Percentiles rank a stretch among this genome's conserved stretches.
Conservation (phyloP, 2,329 filamentous ascomycete genomes). For the Hypoxylon sp. region DNA sequence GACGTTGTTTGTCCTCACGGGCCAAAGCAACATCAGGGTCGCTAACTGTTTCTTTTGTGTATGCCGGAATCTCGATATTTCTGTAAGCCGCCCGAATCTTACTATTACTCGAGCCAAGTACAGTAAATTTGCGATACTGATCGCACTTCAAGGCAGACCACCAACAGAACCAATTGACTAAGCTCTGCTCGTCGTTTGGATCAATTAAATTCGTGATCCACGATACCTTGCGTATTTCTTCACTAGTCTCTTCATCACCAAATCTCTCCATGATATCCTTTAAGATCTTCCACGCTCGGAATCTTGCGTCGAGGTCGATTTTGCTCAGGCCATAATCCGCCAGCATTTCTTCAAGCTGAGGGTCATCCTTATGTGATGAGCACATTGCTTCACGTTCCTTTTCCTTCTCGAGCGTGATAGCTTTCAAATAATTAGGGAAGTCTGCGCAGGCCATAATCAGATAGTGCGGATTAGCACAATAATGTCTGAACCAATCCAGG, state of each 20-base stretch:
- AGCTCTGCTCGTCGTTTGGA: constrained; percentile 72
- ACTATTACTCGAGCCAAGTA: constrained; percentile 64
- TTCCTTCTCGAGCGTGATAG: constrained; percentile 56
- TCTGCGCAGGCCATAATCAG: constrained; percentile 57
- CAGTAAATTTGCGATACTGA: constrained; percentile 67
- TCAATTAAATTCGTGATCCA: constrained; percentile 66
- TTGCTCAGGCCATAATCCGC: constrained; percentile 36
- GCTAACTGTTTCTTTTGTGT: constrained; percentile 54
- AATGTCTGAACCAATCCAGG: constrained; percentile 58
- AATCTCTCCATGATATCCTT: constrained; percentile 49
- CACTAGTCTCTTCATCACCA: constrained; percentile 55
- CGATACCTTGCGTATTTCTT: constrained; percentile 57
- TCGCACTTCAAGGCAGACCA: constrained; percentile 68
- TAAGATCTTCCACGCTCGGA: constrained; percentile 47
- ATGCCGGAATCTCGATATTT: constrained; percentile 57
- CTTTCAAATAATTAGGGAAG: constrained; percentile 56
- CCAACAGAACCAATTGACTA: constrained; percentile 74
- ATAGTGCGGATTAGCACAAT: constrained; percentile 45
- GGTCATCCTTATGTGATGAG: constrained; percentile 36
- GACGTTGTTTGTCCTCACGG: constrained; percentile 28
- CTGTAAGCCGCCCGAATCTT: constrained; percentile 51
- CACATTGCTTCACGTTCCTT: constrained; percentile 41
- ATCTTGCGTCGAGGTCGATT: constrained; percentile 45
- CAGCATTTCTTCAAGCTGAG: constrained; percentile 35
- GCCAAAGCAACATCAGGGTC: constrained; percentile 56